Conservation (phyloP, 2,329 filamentous ascomycete species). For the Aspergillus chevalieri region DNA sequence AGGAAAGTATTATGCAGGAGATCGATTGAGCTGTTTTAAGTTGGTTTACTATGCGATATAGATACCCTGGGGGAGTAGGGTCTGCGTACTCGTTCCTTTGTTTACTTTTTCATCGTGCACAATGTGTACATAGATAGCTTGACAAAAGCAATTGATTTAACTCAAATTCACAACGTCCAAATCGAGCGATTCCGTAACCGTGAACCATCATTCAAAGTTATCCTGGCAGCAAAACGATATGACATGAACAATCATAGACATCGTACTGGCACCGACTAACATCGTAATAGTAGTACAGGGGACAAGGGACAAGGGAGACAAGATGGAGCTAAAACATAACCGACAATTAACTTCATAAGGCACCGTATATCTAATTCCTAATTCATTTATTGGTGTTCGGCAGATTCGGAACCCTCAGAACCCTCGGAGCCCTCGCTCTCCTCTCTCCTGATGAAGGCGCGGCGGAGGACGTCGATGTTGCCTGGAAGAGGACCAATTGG, state of each 20-base stretch:
- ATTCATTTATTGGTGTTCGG: slow-evolving; percentile 9
- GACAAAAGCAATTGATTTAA: not conserved
- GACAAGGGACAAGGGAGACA: not conserved
- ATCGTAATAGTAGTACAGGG: not conserved
- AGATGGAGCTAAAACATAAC: not conserved
- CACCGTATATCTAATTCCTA: not conserved
- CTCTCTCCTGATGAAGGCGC: slow-evolving; percentile 12
- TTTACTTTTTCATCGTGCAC: not conserved
- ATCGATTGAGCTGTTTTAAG: not conserved
- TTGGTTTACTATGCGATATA: not conserved
- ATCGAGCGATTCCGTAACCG: too few relatives aligned
- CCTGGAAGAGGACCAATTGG: slow-evolving; percentile 13
- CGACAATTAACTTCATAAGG: not conserved
- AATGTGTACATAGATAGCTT: not conserved
- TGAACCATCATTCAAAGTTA: not conserved
- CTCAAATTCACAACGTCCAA: not conserved
- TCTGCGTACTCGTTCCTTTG: not conserved
- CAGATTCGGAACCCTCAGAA: not conserved
- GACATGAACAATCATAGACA: not conserved
- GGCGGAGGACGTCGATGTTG: slow-evolving; percentile 29
- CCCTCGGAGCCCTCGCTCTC: not conserved
- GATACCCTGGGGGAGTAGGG: not conserved
- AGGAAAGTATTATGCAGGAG: slow-evolving; percentile 23
- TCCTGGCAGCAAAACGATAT: not conserved
- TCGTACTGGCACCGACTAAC: not conserved